phyloP scores from a whole-genome alignment of 2,329 filamentous ascomycete species.

The Xylariaceae sp. region DNA sequence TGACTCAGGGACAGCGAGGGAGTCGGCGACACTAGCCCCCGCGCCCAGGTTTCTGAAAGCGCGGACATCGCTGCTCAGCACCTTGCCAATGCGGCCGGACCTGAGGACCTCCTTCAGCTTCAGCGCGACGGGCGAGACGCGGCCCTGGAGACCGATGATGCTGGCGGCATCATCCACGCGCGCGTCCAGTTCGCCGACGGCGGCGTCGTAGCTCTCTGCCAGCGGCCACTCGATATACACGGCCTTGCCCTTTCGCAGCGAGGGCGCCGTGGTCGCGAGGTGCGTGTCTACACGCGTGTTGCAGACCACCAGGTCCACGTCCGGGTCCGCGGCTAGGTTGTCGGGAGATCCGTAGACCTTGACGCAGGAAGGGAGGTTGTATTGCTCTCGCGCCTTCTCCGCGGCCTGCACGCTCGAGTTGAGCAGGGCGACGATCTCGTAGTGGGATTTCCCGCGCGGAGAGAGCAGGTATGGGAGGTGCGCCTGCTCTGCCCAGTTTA shows the following conservation, averaged over 20 bases:
- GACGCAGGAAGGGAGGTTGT: constrained; percentile 35
- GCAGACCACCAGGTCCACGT: constrained; percentile 51
- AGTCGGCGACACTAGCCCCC: constrained; percentile 29
- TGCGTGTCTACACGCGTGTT: constrained; percentile 51
- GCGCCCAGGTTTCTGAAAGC: constrained; percentile 34
- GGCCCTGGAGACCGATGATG: constrained; percentile 48
- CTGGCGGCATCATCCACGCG: constrained; percentile 32
- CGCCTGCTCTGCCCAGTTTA: constrained; percentile 48
- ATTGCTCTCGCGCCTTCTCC: constrained; percentile 37
- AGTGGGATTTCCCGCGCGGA: constrained; percentile 36
- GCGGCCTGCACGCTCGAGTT: constrained; percentile 45
- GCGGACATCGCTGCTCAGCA: constrained; percentile 45
- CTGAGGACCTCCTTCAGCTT: constrained; percentile 42
- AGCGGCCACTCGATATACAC: constrained; percentile 57
- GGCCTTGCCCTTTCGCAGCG: constrained; percentile 45
- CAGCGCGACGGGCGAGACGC: constrained; percentile 37
- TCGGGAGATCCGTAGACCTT: constrained; percentile 47
- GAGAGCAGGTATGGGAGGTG: constrained; percentile 57
- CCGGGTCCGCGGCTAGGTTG: constrained; percentile 41
- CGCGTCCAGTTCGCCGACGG: constrained; percentile 34
- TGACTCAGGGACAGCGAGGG: constrained; percentile 30
- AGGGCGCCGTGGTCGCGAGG: constrained; percentile 39
- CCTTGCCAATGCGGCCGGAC: constrained; percentile 43
- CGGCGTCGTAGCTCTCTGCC: constrained; percentile 38
- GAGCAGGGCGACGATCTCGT: constrained; percentile 45